Base-by-base conservation (phyloP, 345 rosid species). In the Anastatica hierochuntica region DNA sequence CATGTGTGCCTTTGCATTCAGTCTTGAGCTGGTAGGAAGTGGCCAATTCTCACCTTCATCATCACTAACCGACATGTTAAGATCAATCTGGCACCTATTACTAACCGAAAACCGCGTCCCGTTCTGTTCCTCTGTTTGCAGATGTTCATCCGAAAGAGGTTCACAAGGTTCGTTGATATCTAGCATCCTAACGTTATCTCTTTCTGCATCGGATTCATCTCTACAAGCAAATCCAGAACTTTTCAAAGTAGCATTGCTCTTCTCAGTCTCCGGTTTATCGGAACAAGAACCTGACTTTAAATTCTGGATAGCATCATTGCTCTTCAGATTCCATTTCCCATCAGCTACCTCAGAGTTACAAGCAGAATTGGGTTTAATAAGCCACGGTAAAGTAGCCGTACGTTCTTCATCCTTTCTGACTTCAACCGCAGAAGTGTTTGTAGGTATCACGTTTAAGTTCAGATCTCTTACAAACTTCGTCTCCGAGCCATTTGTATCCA, bases 101-200 rank as follows among this genome's bases (percentile, higher is more conserved):
- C 64, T 60, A 60, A 5, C 52, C 6, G 59, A 49, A 43, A 43
- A 40, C 68, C 42, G 55, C 43, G 63, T 20, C 46, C 27, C 26
- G 0, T 45, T 40, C 8, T 39, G 66, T 14, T 53, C 71, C 18
- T 53, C 61, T 14, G 10, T 26, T 45, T 31, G 39, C 62, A 46
- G 57, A 67, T 60, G 57, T 33, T 24, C 67, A 62, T 68, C 69
- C 15, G 53, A 30, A 27, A 77, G 85, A 53, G 60, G 58, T 55
- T 85, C 88, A 66, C 80, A 88, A 37, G 98, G 98, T 66, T 83
- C 75, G 72, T 92, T 92, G 48, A 92, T 92, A 74, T 92, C 98
- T 36, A 88, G 62, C 38, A 77, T 52, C 64, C 75, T 62, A 68
- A 61, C 66, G 34, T 53, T 71, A 66, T 72, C 67, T 59, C 67